Evolutionary conservation across 495 filamentous ascomycete genomes (phyloP), one percentile per base, ranked within the genome.

Genomic region (Penicilliopsis zonata): DNA sequence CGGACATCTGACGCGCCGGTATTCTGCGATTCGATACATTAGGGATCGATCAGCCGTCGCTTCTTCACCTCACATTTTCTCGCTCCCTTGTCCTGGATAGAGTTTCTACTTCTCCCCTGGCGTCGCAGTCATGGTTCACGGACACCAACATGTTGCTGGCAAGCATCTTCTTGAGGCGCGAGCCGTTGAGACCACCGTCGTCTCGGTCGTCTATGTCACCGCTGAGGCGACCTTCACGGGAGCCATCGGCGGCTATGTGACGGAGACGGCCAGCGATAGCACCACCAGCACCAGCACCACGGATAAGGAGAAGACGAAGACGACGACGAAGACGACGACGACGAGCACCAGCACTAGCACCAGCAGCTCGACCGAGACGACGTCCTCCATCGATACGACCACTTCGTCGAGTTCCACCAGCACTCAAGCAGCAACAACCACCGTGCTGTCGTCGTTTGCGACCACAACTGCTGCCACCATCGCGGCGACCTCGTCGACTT

Each of bases 221-320:
- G 56, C 69, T 26, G 34, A 57, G 4, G 44, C 61, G 18, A 76
- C 71, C 13, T 79, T 76, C 30, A 51, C 58, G 19, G 74, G 73
- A 9, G 56, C 64, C 1, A 51, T 74, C 27, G 73, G 49, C 27
- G 74, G 73, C 24, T 76, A 67, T 37, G 52, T 61, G 27, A 78
- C 75, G 3, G 8, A 45, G n/a, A 9, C 41, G 5, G 46, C 50
- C 4, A 33, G 34, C 0, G 35, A 22, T 5, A 45, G 23, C 18
- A 33, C 42, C n/a, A 23, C 25, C n/a, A 14, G 22, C 10, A 31
- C 22, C 3, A n/a, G 21, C 21, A 50, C 47, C 9, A 55, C 51
- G 5, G 37, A 46, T 33, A 35, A 34, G n/a, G 17, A 44, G 26
- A 43, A 50, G 29, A 39, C 51, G 3, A 30, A 39, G 16, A 30